Percentiles rank a stretch among this genome's conserved stretches.
Evolutionary conservation across 768 basidiomycete genomes (phyloP).

Genomic region (Psilocybe cubensis): DNA sequence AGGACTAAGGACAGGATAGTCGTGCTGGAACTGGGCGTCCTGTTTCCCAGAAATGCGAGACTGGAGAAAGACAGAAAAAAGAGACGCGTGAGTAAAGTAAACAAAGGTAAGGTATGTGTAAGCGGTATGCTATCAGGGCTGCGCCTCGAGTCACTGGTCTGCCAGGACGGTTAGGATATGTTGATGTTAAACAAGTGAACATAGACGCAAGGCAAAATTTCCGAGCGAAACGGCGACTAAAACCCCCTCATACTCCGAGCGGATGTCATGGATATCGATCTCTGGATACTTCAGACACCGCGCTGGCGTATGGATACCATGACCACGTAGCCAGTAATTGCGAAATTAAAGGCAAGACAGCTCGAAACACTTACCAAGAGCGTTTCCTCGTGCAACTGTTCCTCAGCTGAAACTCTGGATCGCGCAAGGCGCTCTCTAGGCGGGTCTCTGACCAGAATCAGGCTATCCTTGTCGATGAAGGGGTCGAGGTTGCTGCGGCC

Average conservation of each 20-base stretch:
- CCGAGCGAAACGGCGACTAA: constrained; percentile 1
- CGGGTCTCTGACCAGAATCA: constrained; percentile 32
- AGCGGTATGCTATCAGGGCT: neutral
- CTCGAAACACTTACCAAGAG: constrained; percentile 30
- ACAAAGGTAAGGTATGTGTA: neutral
- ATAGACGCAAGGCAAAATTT: neutral
- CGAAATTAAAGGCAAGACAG: neutral
- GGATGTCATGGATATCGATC: neutral
- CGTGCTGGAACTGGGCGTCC: neutral
- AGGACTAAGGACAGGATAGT: neutral
- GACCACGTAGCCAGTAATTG: neutral
- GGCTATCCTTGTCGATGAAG: neutral
- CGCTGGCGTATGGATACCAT: no score
- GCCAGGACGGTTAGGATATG: neutral
- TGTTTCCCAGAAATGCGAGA: constrained; percentile 21
- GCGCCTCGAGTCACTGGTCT: neutral
- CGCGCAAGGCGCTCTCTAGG: constrained; percentile 31
- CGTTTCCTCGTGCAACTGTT: constrained; percentile 18
- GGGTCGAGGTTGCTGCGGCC: neutral
- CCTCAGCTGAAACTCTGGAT: constrained; percentile 10
- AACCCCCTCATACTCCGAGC: neutral
- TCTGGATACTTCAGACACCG: neutral
- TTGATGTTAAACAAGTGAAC: neutral
- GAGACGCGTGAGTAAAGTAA: constrained; percentile 18
- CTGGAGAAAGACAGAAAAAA: constrained; percentile 17